These are phyloP conservation scores for Zasmidium citrigriseum DNA, from an alignment of 2,329 filamentous ascomycete species.

Conservation along the genomic window DNA sequence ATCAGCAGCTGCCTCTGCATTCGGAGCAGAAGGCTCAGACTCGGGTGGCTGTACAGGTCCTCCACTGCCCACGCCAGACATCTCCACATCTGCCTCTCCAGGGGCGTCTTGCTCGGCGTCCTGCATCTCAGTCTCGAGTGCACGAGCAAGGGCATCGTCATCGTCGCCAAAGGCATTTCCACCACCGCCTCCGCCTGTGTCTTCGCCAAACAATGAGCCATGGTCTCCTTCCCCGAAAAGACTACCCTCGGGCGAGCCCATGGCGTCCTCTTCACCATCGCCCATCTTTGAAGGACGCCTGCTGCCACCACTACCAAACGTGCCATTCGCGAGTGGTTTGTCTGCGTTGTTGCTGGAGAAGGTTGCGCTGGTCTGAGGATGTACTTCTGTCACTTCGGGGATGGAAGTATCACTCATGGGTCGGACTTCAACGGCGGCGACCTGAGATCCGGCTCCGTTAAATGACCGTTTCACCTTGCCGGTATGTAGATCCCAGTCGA, in stretches of 20 bases:
- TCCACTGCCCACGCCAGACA: constrained; percentile 44
- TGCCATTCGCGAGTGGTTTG: constrained; percentile 59
- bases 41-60: constrained; percentile 45
- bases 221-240: constrained; percentile 77
- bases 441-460: constrained; percentile 75
- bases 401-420: constrained; percentile 75
- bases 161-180: constrained; percentile 69
- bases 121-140: constrained; percentile 61
- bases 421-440: constrained; percentile 83
- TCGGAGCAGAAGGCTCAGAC: constrained; percentile 14
- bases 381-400: constrained; percentile 69
- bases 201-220: constrained; percentile 78
- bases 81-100: constrained; percentile 40
- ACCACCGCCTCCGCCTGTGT: constrained; percentile 51
- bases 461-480: constrained; percentile 76
- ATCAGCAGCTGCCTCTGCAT: background rate
- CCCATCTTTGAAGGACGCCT: constrained; percentile 19
- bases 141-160: constrained; percentile 77
- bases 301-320: constrained; percentile 41
- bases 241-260: constrained; percentile 71
- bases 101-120: constrained; percentile 37
- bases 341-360: constrained; percentile 73
- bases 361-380: constrained; percentile 60
- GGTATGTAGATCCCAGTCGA: constrained; percentile 93
- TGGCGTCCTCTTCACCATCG: constrained; percentile 57